Base-by-base conservation (phyloP, 2,329 filamentous ascomycete species). In the Aureobasidium lini region DNA sequence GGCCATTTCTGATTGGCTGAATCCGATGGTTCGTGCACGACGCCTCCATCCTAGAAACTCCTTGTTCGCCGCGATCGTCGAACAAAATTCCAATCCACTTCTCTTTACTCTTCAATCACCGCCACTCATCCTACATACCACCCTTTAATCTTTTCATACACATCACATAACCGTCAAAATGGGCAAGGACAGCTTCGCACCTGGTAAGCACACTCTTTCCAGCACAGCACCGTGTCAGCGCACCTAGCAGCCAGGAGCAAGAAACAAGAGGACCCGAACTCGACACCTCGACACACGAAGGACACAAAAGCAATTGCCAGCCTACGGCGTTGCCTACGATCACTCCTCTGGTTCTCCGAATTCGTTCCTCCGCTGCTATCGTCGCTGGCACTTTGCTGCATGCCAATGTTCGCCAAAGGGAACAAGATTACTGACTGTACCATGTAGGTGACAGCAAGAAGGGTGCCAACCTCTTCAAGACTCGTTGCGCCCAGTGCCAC, bases 381-480 rank as follows among this genome's bases (percentile, higher is more conserved):
- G 18, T 15, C 48, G 23, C 48, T 9, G 7, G 37, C 15, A 6
- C 7, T 23, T 8, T 18, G 5, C 5, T 11, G 18, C 1, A 29
- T 44, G 10, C 2, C 48, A 52, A 40, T 52, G 48, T 23, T 3
- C 2, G n/a, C 16, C 11, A 43, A 6, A 8, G 7, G 32, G 15
- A 36, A 13, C 36, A 54, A 54, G 50, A 18, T 31, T 23, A 16
- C 59, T 60, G n/a, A 57, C 59, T 15, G 13, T 13, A 28, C 6
- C 31, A 23, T 67, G 43, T 72, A 96, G 92, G 91, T 83, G 91
- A 96, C 79, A 73, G 82, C 73, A 91, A 92, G 83, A 96, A 96
- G 88, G 93, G 93, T 84, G 93, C 91, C 79, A 89, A 87, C 83
- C 90, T 97, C 76, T 97, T 97, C 90, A 96, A 96, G 84, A 97